Evolutionary conservation across 75 land plant species (phyloP).

Genomic region (Cupressus sempervirens): DNA sequence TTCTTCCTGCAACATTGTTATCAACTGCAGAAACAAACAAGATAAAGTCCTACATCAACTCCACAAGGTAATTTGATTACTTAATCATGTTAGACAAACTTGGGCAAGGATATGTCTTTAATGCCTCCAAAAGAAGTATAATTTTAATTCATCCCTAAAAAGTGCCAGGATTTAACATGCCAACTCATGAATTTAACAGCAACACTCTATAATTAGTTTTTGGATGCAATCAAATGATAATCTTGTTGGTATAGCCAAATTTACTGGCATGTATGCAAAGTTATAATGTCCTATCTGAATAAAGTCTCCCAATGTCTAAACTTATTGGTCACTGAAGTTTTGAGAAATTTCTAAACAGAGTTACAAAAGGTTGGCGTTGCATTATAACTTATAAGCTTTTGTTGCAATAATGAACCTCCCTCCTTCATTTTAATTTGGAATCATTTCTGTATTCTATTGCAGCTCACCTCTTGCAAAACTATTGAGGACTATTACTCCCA

Average conservation of each 20-base stretch:
- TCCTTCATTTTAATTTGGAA: neutral
- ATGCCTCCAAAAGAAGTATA: neutral
- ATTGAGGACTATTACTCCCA: constrained; percentile 7
- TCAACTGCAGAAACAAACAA: neutral
- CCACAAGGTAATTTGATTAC: constrained; percentile 19
- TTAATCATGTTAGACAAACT: neutral
- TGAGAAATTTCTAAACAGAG: neutral
- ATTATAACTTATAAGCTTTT: no score
- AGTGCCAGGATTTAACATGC: neutral
- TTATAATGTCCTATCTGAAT: no score
- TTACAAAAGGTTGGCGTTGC: neutral
- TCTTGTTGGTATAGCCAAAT: neutral
- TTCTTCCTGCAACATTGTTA: neutral
- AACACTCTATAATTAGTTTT: neutral
- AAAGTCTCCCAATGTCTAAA: no score
- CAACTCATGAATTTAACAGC: neutral
- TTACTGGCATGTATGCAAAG: neutral
- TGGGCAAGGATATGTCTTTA: neutral
- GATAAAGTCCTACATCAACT: constrained; percentile 29
- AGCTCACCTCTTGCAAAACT: constrained; percentile 30
- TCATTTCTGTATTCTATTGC: neutral
- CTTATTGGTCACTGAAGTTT: neutral
- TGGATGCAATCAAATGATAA: neutral
- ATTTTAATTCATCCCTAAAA: neutral
- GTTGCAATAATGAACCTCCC: neutral